phyloP scores from a whole-genome alignment of 805 yeast genomes.

The Metschnikowia drakensbergensis region DNA sequence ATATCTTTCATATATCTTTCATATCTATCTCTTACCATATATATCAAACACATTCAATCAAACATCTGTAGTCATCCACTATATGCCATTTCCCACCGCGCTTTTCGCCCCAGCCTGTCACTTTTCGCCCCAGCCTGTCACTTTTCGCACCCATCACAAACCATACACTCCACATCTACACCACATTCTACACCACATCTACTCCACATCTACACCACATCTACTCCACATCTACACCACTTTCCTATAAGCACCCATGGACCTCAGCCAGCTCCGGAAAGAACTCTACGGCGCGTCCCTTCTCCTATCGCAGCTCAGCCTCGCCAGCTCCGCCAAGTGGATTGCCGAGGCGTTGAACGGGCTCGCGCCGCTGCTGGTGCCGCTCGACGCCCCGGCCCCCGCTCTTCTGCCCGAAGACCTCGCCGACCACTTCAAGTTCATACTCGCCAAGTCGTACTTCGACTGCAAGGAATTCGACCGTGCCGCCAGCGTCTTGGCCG shows the following conservation, averaged over 20 bases:
- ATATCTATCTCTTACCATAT: too few relatives aligned
- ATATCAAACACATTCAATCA: too few relatives aligned
- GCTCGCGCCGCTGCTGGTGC: constrained; percentile 25
- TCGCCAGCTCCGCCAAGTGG: constrained; percentile 78
- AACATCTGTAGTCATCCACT: too few relatives aligned
- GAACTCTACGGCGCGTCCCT: constrained; percentile 29
- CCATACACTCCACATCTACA: neutral
- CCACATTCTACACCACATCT: neutral
- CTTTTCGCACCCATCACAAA: constrained; percentile 3
- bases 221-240: neutral
- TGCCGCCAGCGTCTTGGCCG: constrained; percentile 56
- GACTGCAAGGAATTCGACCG: constrained; percentile 83
- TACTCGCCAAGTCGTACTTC: constrained; percentile 70
- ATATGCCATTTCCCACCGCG: too few relatives aligned
- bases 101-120: too few relatives aligned
- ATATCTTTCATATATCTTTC: too few relatives aligned
- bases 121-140: neutral
- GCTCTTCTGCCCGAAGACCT: constrained; percentile 29
- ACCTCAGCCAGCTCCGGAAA: constrained; percentile 13
- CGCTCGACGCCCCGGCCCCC: constrained; percentile 13
- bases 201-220: neutral
- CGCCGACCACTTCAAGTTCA: constrained; percentile 41
- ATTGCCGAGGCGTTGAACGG: constrained; percentile 75
- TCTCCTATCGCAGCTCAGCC: constrained; percentile 52
- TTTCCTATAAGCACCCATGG: too few relatives aligned